Evolutionary conservation across 1,284 basidiomycete genomes (phyloP).

Genomic region (Boletus subluridellus): DNA sequence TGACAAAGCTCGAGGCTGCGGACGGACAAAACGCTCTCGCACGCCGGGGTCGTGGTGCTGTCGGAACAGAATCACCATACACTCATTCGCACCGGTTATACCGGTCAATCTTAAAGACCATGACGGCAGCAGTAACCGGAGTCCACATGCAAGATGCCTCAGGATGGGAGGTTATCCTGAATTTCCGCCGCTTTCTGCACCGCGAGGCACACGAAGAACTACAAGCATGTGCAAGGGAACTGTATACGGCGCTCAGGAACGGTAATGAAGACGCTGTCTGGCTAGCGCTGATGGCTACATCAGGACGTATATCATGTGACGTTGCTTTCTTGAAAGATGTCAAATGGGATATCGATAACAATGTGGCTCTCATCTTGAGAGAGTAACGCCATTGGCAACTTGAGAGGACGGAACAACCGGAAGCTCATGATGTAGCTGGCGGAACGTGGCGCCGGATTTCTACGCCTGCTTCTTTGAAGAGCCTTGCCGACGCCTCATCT

Average conservation of each 20-base stretch:
- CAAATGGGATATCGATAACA: conserved; percentile 61
- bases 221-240: conserved; percentile 57
- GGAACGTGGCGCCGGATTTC: conserved; percentile 63
- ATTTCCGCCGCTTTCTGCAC: conserved; percentile 74
- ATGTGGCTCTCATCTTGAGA: conserved; percentile 47
- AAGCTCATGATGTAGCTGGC: conserved; percentile 28
- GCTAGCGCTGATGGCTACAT: conserved; percentile 65
- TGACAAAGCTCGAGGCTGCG: conserved; percentile 54
- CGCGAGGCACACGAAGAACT: conserved; percentile 66
- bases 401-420: background rate
- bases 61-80: conserved; percentile 68
- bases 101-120: conserved; percentile 65
- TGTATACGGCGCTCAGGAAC: conserved; percentile 60
- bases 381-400: conserved; percentile 7
- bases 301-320: conserved; percentile 40
- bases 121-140: conserved; percentile 59
- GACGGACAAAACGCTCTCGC: conserved; percentile 66
- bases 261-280: conserved; percentile 80
- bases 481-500: conserved; percentile 74
- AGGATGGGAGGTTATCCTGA: conserved; percentile 74
- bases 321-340: conserved; percentile 51
- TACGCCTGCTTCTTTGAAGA: conserved; percentile 79
- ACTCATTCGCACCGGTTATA: conserved; percentile 77
- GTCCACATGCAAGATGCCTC: conserved; percentile 68
- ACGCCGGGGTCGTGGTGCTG: conserved; percentile 45